Base-by-base conservation (phyloP, 768 basidiomycete species). In the Hebeloma cylindrosporum region DNA sequence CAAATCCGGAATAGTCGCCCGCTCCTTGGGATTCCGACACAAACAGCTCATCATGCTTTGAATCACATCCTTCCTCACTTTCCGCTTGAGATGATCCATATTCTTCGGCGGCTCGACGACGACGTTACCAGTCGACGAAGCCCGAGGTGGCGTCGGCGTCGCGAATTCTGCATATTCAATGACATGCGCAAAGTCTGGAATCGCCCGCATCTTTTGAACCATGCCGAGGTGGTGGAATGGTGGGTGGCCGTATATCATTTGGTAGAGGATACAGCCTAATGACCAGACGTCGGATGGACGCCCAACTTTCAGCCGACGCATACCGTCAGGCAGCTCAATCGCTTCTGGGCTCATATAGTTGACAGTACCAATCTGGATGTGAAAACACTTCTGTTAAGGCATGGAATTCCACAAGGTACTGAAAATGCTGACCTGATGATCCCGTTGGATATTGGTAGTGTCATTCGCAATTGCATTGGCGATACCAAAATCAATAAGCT, bases 331-430 rank as follows among this genome's bases (percentile, higher is more conserved):
- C 16, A 88, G 69, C 60, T 93, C 90, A 43, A 99, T 92, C 9
- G 95, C 92, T 65, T 99, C 95, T 0, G 95, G 95, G 42, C 92
- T 93, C 95, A 99, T 99, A 62, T 95, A 99, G 60, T 99, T 99
- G 27, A 96, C 88, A 1, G 93, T 95, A 2, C 95, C 95, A 53
- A 99, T 86, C 88, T 95, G 56, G 14, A 57, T 45, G 21, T 13
- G 28, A 30, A 11, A 32, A 26, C 22, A 10, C 22, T 29, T 33
- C 6, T 21, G 21, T 22, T 28, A 43, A 8, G 13, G 8, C 5
- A 38, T 4, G 4, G 3, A 22, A 7, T 14, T 27, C 9, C 16
- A 25, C 2, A 28, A 46, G 33, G 26, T 41, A 29, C 68, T 21
- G 56, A 28, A 46, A 27, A 27, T 41, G 28, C 68, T 21, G 56